Evolutionary conservation across 2,329 filamentous ascomycete species (phyloP), one percentile per base, ranked within the genome.

Genomic region (Aspergillus unguis): DNA sequence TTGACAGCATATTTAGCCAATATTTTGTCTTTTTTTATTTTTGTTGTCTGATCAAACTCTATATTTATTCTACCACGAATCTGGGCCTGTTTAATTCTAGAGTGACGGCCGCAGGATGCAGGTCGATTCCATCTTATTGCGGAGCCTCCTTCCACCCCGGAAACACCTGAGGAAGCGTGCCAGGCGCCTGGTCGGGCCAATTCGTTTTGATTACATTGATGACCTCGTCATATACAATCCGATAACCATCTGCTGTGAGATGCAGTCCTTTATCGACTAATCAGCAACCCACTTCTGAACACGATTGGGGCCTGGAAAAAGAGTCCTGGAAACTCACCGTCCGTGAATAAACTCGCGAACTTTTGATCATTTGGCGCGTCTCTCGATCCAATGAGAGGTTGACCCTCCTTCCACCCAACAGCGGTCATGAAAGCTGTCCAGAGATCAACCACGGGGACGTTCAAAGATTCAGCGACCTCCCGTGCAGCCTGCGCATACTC

Each of bases 371-470:
- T 60, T 67, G 82, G 66, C 71, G 82, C 71, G 71, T 82, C 67
- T 68, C 79, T 68, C 71, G 82, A 75, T 70, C 92, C 80, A 10
- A 75, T 70, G 28, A 85, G 64, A 4, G 75, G 71, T 36, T 78
- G 72, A 5, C 75, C 78, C 59, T 72, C 71, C 11, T 75, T 67
- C 73, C 81, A 85, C 1, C 78, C 79, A 2, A 78, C 75, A 42
- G 82, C 78, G 50, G 82, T 77, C 85, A 95, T 89, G 62, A 96
- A 80, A 0, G 83, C 84, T 55, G 82, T 80, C 84, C 89, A 95
- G 1, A 97, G 79, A 70, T 97, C 90, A 25, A 95, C 75, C 1
- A 92, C 80, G 0, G 83, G 78, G 3, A 92, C 62, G 5, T 72
- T 69, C 38, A 79, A 71, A 51, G 77, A 77, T 44, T 70, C 76